phyloP scores from a whole-genome alignment of 2,329 filamentous ascomycete species.

The Gnomoniopsis sp. region DNA sequence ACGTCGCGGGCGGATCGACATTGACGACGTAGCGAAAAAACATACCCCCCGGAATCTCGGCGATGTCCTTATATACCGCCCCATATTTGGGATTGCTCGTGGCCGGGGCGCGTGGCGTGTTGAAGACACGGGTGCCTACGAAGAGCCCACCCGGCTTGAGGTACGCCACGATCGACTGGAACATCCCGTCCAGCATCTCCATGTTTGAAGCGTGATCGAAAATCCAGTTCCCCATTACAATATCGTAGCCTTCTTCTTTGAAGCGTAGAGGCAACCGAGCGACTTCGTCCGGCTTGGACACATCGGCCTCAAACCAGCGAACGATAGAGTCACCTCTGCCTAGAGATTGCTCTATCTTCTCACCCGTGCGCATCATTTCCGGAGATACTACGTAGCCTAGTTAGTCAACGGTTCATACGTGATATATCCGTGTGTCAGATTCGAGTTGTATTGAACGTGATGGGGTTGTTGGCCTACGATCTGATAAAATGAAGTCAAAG shows the following conservation, averaged over 20 bases:
- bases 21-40: constrained; percentile 9
- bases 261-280: constrained; percentile 14
- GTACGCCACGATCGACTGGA: constrained; percentile 16
- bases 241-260: constrained; percentile 19
- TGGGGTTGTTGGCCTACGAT: no score
- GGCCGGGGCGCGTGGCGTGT: constrained; percentile 3
- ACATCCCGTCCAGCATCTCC: constrained; percentile 20
- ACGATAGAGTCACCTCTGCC: constrained; percentile 11
- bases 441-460: not conserved
- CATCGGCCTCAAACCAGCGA: constrained; percentile 19
- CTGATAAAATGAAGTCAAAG: not conserved
- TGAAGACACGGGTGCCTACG: constrained; percentile 18
- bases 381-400: constrained; percentile 17
- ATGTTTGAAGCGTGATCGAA: constrained; percentile 19
- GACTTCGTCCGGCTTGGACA: constrained; percentile 16
- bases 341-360: constrained; percentile 11
- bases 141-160: constrained; percentile 22
- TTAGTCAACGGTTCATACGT: not conserved
- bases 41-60: constrained; percentile 10
- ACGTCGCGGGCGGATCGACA: constrained; percentile 4
- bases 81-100: constrained; percentile 8
- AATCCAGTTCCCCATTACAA: constrained; percentile 22
- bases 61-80: constrained; percentile 10
- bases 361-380: constrained; percentile 25
- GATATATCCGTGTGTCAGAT: not conserved